Conservation (phyloP, 2,329 filamentous ascomycete genomes). For the Fusarium pilosicola region DNA sequence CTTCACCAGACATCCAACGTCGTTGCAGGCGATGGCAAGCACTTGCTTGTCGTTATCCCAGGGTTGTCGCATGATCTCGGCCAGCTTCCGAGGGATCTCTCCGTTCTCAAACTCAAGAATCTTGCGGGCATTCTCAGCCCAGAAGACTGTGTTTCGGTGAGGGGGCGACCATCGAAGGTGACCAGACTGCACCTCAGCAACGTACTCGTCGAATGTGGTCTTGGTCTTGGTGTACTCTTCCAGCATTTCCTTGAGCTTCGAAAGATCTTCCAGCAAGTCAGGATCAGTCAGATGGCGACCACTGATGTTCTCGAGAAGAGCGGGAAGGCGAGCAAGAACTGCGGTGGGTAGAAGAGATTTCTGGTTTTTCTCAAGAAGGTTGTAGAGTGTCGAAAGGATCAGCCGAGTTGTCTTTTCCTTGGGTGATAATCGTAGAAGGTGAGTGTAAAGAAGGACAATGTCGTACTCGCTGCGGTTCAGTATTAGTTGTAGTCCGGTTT, state of each 20-base stretch:
- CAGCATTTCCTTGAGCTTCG: constrained; percentile 68
- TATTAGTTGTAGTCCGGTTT: constrained; percentile 25
- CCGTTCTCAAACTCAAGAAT: constrained; percentile 88
- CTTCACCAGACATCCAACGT: constrained; percentile 87
- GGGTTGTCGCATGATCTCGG: constrained; percentile 79
- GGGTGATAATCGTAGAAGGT: constrained; percentile 88
- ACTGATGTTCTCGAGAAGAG: constrained; percentile 70
- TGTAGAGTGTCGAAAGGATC: constrained; percentile 87
- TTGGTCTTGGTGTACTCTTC: constrained; percentile 76
- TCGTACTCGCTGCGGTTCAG: constrained; percentile 77
- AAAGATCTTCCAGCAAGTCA: constrained; percentile 71
- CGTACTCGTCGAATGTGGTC: constrained; percentile 88
- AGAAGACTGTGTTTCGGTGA: constrained; percentile 87
- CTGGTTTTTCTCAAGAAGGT: constrained; percentile 78
- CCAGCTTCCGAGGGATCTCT: constrained; percentile 80
- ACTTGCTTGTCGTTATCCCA: constrained; percentile 89
- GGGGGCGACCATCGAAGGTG: constrained; percentile 94
- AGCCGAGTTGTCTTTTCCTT: constrained; percentile 98
- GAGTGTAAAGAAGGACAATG: constrained; percentile 89
- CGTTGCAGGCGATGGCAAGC: constrained; percentile 91
- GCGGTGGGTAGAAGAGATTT: constrained; percentile 84
- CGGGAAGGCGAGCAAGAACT: constrained; percentile 83
- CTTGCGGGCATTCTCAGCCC: constrained; percentile 88
- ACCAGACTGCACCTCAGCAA: constrained; percentile 84
- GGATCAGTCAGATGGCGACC: constrained; percentile 71